Base-by-base conservation (phyloP, 78 protist genomes). In the Corallochytrium limacisporum region DNA sequence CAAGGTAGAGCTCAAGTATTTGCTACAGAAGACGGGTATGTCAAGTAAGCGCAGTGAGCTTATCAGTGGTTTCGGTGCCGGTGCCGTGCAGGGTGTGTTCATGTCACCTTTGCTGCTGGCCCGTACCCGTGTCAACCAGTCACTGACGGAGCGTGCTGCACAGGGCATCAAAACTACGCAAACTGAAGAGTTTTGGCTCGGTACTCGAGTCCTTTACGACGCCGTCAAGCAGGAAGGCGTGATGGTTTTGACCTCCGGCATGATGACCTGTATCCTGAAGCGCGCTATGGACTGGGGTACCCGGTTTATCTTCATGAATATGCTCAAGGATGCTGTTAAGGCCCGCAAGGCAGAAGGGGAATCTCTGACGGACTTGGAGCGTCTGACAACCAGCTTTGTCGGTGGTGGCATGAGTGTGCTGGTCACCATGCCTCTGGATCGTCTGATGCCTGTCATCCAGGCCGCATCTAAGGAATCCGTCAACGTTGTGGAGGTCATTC, bases 11-110 rank as follows among this genome's bases (percentile, higher is more conserved):
- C 62, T 54, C 15, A 22, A 50, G 37, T 9, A 40, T 37, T 10
- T 40, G 33, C 31, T 49, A 7, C n/a, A 46, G 33, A 42, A 31
- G 31, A 33, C 33, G 31, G 63, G 63, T 7, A 28, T 57, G 42
- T 12, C 20, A 10, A 57, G 33, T 33, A 57, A 57, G 42, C 26
- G 12, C 12, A 13, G 37, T 15, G 62, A 56, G 24, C 62, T 56
- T 7, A 36, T 56, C 28, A 4, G 39, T 36, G 62, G 62, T 4
- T 7, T 15, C 26, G 36, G 35, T 10, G 7, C 67, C 8, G 72
- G 72, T 10, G 74, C 67, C 22, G 46, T 54, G 31, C 74, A 69
- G 32, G 74, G 74, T 54, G 74, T 69, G 35, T 69, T 69, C 65
- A 69, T 69, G 65, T 69, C 74, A 15, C 74, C 74, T 13, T 10